Base-by-base conservation (phyloP, 148 eudicot genomes). In the Chenopodium berlandieri region DNA sequence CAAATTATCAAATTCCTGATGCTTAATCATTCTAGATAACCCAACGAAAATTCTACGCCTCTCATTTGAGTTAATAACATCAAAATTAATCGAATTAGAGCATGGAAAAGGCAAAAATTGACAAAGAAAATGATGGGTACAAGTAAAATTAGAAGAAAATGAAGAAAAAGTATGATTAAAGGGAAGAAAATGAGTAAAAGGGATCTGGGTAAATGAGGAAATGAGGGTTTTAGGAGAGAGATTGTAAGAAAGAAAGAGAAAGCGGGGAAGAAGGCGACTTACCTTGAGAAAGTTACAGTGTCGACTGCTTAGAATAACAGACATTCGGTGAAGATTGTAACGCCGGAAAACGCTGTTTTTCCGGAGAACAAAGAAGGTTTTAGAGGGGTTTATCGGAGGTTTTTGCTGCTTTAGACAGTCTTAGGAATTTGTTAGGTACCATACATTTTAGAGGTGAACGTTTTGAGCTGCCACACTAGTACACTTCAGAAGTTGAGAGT, bases 51-150 rank as follows among this genome's bases (percentile, higher is more conserved):
- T 76, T 58, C 79, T 84, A 76, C 90, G 92, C 78, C 90, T 83
- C 71, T 96, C 99, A 71, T 89, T 86, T 0, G 88, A 86, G 47
- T 86, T 94, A 75, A 96, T 83, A 50, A 86, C 88, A 78, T 80
- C 81, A 54, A 77, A 71, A 69, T 79, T 77, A 17, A 83, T 65
- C 13, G 70, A 75, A 78, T 85, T 34, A 16, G 75, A 60, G 65
- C 68, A 20, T 20, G 69, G 47, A 64, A 82, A 82, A 4, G 97
- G 94, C n/a, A 88, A 48, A 83, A 95, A 92, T 64, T 95, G 97
- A 17, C 81, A 77, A 14, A 95, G 81, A 60, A 84, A 89, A 75
- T 89, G 86, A 52, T 82, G 84, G 56, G 56, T 74, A 48, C 25
- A 25, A 47, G 56, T 60, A 31, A 25, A 20, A 25, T 73, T 79